A percentile compares a stretch with the other conserved stretches of the same genome.
These are phyloP conservation scores for Mucor plumbeus DNA, from an alignment of 371 early-diverging fungal genomes.

Conservation along the genomic window DNA sequence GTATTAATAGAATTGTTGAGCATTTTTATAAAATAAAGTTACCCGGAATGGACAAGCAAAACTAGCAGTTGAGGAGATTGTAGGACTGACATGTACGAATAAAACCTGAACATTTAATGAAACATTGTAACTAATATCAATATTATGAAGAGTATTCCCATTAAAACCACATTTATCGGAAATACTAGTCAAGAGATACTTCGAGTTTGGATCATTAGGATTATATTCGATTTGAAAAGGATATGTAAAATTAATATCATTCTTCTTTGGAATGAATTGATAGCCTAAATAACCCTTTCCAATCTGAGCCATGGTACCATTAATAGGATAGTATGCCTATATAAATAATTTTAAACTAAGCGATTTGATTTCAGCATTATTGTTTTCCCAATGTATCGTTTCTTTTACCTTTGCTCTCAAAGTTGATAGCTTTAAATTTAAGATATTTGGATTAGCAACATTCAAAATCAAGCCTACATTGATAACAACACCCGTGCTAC, in stretches of 20 bases:
- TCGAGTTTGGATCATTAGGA: constrained; percentile 24
- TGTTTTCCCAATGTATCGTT: neutral
- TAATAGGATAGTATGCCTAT: constrained; percentile 51
- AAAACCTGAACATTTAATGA: constrained; percentile 46
- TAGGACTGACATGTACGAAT: constrained; percentile 42
- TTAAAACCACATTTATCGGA: constrained; percentile 40
- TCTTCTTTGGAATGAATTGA: constrained; percentile 36
- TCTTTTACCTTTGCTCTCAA: constrained; percentile 46
- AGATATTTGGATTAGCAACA: constrained; percentile 50
- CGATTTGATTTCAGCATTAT: neutral
- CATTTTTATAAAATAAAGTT: neutral
- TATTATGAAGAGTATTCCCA: neutral
- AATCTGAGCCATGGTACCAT: constrained; percentile 30
- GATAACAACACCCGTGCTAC: constrained; percentile 13
- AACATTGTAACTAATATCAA: constrained; percentile 50
- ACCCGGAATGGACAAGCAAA: constrained; percentile 38
- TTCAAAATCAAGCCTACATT: constrained; percentile 35
- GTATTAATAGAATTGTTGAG: neutral
- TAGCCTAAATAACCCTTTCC: constrained; percentile 46
- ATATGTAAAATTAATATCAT: constrained; percentile 36
- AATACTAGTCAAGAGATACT: constrained; percentile 35
- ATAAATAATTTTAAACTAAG: neutral
- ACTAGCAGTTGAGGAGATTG: constrained; percentile 25
- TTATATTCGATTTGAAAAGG: constrained; percentile 45
- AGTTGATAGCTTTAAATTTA: constrained; percentile 44